Evolutionary conservation across 805 yeast genomes (phyloP).

Genomic region (Barnettozyma siamensis): DNA sequence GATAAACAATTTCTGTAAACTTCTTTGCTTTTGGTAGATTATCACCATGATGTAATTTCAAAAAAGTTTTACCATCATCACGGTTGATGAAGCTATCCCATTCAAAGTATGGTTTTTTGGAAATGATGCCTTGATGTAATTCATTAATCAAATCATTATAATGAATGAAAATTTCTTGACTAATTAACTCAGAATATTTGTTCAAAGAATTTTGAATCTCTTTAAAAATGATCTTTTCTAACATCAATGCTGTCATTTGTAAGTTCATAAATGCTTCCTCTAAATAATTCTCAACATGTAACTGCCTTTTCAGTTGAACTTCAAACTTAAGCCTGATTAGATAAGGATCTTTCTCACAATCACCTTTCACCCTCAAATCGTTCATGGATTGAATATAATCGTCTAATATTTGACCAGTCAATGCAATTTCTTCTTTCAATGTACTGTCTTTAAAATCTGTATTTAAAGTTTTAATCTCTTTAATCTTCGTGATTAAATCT

Average conservation of each 20-base stretch:
- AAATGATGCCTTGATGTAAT: conserved; percentile 60
- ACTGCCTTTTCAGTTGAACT: conserved; percentile 66
- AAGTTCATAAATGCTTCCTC: conserved; percentile 85
- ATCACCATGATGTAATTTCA: conserved; percentile 34
- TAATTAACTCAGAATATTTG: conserved; percentile 62
- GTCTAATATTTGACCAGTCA: conserved; percentile 52
- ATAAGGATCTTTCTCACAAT: conserved; percentile 64
- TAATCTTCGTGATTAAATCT: conserved; percentile 75
- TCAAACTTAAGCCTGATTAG: conserved; percentile 66
- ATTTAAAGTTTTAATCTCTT: conserved; percentile 75
- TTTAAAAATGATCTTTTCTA: conserved; percentile 78
- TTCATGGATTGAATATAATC: conserved; percentile 57
- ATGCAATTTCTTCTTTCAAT: conserved; percentile 61
- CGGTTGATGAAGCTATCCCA: conserved; percentile 79
- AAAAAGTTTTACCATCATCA: conserved; percentile 54
- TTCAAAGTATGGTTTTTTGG: conserved; percentile 72
- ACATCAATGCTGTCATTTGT: conserved; percentile 79
- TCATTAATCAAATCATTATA: conserved; percentile 61
- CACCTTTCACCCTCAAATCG: conserved; percentile 38
- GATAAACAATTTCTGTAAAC: conserved; percentile 56
- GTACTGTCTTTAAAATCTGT: conserved; percentile 69
- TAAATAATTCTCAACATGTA: conserved; percentile 77
- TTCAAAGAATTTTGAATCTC: conserved; percentile 80
- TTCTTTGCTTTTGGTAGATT: conserved; percentile 50
- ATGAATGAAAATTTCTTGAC: conserved; percentile 66